Base-by-base conservation (phyloP, 1,284 basidiomycete species). In the Cryptococcus depauperatus region DNA sequence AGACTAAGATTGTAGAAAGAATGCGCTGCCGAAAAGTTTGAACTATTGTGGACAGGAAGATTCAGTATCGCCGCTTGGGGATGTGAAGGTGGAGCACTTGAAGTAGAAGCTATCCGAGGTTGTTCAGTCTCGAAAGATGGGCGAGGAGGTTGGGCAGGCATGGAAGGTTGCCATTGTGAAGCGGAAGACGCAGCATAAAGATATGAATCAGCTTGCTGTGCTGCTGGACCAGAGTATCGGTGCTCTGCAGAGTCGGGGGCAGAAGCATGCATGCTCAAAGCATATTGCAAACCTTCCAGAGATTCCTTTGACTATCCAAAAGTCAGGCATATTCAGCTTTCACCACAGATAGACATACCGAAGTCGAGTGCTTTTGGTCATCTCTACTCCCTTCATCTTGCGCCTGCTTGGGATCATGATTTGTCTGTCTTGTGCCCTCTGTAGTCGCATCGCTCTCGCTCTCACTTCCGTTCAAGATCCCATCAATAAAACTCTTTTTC, bases 401-500 rank as follows among this genome's bases (percentile, higher is more conserved):
- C n/a, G n/a, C n/a, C n/a, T n/a, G n/a, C n/a, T n/a, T n/a, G n/a
- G n/a, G n/a, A n/a, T 5, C 29, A 13, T 11, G 13, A 30, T 30
- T 30, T 30, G n/a, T 13, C 30, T 37, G 21, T 26, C 43, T 14
- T 40, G 35, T 21, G 34, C 30, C 33, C 30, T 26, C 41, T 43
- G 35, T 38, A 3, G 46, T 35, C 14, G 44, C 44, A 8, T 53
- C 51, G n/a, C 47, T 51, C 5, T 43, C 40, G 26, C 41, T 48
- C 18, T 37, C 46, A 19, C 50, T 48, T 6, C 41, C 49, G 27
- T 47, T 47, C 18, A 62, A 35, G 22, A 64, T 52, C 2, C 50
- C 58, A 28, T 61, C 62, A 30, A 66, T 58, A 41, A 68, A 66
- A 30, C 52, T 52, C 16, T n/a, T 27, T 32, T 18, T 44, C 43